Percentiles rank a stretch among this genome's conserved stretches.
Evolutionary conservation across 352 stramenopile species (phyloP).

Genomic region (Phytophthora melonis): DNA sequence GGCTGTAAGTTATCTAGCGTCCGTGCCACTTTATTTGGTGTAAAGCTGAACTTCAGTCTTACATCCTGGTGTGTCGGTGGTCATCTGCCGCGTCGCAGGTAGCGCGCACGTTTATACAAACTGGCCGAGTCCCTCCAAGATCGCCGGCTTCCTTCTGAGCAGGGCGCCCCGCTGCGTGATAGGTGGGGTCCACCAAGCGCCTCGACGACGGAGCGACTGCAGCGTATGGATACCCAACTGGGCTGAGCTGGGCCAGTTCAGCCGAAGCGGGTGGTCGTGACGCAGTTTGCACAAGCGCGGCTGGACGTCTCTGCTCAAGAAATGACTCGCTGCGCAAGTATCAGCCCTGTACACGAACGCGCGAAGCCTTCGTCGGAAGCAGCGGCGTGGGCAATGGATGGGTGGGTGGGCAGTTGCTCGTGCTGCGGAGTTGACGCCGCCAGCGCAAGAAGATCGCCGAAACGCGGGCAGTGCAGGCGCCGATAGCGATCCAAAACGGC

Average conservation of each 20-base stretch:
- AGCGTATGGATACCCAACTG: no score
- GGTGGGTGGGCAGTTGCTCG: no score
- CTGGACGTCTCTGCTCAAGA: background rate
- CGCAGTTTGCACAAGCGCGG: background rate
- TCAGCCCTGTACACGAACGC: no score
- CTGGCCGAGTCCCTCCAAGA: conserved; percentile 4
- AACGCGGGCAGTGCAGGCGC: background rate
- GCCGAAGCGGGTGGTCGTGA: background rate
- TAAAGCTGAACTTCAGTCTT: conserved; percentile 1
- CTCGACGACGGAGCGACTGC: no score
- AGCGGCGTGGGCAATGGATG: no score
- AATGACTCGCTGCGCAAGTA: no score
- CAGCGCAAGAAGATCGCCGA: background rate
- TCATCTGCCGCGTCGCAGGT: conserved; percentile 8
- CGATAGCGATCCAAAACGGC: no score
- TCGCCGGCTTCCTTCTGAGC: conserved; percentile 9
- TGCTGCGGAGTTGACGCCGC: no score
- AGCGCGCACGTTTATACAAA: conserved; percentile 1
- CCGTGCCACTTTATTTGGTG: background rate
- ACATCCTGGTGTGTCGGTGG: background rate
- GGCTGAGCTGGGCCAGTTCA: background rate
- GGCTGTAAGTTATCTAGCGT: background rate
- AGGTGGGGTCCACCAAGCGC: background rate
- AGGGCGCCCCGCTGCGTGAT: conserved; percentile 4
- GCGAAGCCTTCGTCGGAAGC: no score